Percentiles rank a stretch among this genome's conserved stretches.
Evolutionary conservation across 768 basidiomycete species (phyloP).

Genomic region (Mycena maculata): DNA sequence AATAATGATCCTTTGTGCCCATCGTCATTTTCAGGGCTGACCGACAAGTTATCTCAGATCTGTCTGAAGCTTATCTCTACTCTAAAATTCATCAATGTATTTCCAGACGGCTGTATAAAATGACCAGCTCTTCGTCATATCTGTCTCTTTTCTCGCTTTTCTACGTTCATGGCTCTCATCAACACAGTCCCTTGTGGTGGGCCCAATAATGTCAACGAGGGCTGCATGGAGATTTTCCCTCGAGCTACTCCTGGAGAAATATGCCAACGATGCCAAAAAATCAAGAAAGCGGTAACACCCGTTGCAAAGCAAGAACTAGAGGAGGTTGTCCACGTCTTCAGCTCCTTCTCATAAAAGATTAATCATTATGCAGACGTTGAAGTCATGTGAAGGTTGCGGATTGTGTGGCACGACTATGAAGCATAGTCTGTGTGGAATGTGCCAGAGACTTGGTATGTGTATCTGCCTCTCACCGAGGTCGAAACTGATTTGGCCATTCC

Average conservation of each 20-base stretch:
- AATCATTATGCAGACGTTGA: too few species aligned
- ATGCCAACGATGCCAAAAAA: not conserved
- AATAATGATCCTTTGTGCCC: too few species aligned
- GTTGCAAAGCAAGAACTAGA: not conserved
- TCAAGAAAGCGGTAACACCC: not conserved
- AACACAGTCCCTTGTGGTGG: too few species aligned
- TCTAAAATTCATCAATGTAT: too few species aligned
- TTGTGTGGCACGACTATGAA: not conserved
- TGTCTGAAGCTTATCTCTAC: too few species aligned
- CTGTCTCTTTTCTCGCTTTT: too few species aligned
- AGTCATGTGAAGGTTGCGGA: slow-evolving; percentile 9
- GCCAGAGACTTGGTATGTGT: not conserved
- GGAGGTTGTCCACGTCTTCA: not conserved
- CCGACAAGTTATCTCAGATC: too few species aligned
- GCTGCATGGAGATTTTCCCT: slow-evolving; percentile 3
- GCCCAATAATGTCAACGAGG: not conserved
- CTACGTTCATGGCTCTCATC: too few species aligned
- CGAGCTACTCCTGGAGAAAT: not conserved
- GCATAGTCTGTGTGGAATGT: not conserved
- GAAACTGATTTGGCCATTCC: not conserved
- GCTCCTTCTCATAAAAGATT: not conserved
- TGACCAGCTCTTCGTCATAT: too few species aligned
- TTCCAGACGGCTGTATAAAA: too few species aligned
- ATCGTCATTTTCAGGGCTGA: too few species aligned
- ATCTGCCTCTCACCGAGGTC: too few species aligned